Base-by-base conservation (phyloP, 129 eudicot genomes). In the Saussurea involucrata region DNA sequence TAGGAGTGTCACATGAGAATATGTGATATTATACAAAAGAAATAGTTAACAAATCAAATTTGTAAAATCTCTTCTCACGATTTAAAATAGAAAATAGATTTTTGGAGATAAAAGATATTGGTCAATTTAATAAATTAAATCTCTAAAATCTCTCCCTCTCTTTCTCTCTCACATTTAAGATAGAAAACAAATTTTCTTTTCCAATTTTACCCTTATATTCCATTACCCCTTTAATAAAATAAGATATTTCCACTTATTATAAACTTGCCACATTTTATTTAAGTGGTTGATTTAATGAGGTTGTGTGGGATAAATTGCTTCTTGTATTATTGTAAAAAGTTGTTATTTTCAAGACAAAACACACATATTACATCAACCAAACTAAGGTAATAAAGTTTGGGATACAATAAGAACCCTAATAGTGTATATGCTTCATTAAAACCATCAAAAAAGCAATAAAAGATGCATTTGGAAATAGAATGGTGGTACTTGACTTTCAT, bases 401-500 rank as follows among this genome's bases (percentile, higher is more conserved):
- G 57, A 74, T 32, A 49, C 21, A 17, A 29, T n/a, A 53, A 53
- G 21, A 18, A 63, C 17, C 44, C 27, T 58, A 36, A 18, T 69
- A 27, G 37, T 34, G 70, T 69, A 78, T 78, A 57, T 69, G 76
- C 57, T 78, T 60, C 82, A 69, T 18, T 57, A 60, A 27, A 63
- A 21, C 73, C 24, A 79, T 63, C 70, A 33, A 63, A 40, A 79
- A 79, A 57, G 22, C 68, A 73, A 80, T 65, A 73, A 60, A 72
- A 73, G 69, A 24, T 80, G 17, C 20, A 32, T 53, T 6, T 53
- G 61, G 42, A 80, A 73, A 73, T 49, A 66, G 33, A 73, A 17
- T 24, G 34, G 40, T 73, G 69, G 74, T 73, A 80, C 84, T 66
- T 80, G 79, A 73, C 63, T 80, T 79, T 73, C 63, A 80, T 73